Base-by-base conservation (phyloP, 495 filamentous ascomycete genomes). In the Staphylotrichum tortipilum region DNA sequence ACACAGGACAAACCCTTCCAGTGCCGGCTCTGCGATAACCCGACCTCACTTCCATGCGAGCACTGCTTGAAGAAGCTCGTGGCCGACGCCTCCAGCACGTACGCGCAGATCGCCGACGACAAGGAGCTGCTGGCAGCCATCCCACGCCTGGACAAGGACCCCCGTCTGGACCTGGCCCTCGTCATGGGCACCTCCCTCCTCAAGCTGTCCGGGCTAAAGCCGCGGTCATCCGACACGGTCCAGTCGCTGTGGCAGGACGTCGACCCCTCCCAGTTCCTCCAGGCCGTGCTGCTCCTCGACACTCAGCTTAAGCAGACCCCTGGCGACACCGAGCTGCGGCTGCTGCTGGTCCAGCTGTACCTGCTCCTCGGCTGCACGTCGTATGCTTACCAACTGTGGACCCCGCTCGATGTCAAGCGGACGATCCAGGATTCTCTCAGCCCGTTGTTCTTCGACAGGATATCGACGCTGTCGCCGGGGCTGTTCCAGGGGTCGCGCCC, bases 381-480 rank as follows among this genome's bases (percentile, higher is more conserved):
- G 5, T 59, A 61, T 47, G 68, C 75, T 30, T 47, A 64, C 49
- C 54, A 65, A 29, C 50, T 73, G n/a, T 77, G 73, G 66, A 53
- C 61, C 10, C 56, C 62, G 1, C 63, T 76, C 17, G 67, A 64
- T 15, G 60, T 78, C 11, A 80, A 80, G 58, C 66, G 74, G 19
- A 69, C 70, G 0, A 71, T 77, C 23, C 64, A 70, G 7, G 76
- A 77, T 43, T 68, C 73, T 1, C 55, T 80, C 23, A 69, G 67
- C 7, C 65, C 74, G 0, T 47, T 70, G 2, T 70, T 72, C 24
- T 67, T 72, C 26, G 77, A 80, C 57, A 64, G 77, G 22, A 61
- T 80, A 47, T 76, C 74, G n/a, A 66, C 62, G 11, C 61, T 77
- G 6, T 66, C 74, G n/a, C 76, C 76, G 0, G 68, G 64, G 1